Evolutionary conservation across 2,329 filamentous ascomycete genomes (phyloP).

Genomic region (Venturia asperata): DNA sequence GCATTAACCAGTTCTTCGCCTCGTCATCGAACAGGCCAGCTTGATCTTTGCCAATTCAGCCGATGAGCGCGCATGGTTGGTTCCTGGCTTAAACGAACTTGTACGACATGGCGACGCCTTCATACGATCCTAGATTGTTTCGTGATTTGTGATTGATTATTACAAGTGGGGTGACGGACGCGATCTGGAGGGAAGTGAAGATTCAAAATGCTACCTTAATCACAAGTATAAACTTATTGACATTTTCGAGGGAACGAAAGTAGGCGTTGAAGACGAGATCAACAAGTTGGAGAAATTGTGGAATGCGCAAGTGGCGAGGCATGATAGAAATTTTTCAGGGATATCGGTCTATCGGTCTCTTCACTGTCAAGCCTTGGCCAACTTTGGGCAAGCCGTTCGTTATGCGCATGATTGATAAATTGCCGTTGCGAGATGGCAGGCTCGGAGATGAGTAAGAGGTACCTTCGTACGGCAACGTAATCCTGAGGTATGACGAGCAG

Average conservation of each 20-base stretch:
- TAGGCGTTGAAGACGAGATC: no score
- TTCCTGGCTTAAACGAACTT: neutral
- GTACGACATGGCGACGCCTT: neutral
- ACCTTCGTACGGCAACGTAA: neutral
- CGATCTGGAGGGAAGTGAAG: no score
- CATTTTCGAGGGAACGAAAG: no score
- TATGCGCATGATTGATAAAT: no score
- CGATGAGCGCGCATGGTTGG: neutral
- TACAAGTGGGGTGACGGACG: neutral
- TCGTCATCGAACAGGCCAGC: neutral
- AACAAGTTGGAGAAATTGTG: no score
- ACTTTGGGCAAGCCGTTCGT: no score
- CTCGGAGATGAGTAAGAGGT: neutral
- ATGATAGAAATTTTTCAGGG: no score
- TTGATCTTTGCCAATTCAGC: neutral
- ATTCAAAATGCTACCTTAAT: neutral
- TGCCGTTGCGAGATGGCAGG: neutral
- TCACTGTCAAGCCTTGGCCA: no score
- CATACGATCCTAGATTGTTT: neutral
- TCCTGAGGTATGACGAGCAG: neutral
- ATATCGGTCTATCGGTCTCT: no score
- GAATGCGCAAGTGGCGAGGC: no score
- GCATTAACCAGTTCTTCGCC: neutral
- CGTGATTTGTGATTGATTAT: neutral
- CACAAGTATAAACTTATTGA: no score